Evolutionary conservation across 2,329 filamentous ascomycete species (phyloP).

Genomic region (Immersiporthe knoxdaviesiana): DNA sequence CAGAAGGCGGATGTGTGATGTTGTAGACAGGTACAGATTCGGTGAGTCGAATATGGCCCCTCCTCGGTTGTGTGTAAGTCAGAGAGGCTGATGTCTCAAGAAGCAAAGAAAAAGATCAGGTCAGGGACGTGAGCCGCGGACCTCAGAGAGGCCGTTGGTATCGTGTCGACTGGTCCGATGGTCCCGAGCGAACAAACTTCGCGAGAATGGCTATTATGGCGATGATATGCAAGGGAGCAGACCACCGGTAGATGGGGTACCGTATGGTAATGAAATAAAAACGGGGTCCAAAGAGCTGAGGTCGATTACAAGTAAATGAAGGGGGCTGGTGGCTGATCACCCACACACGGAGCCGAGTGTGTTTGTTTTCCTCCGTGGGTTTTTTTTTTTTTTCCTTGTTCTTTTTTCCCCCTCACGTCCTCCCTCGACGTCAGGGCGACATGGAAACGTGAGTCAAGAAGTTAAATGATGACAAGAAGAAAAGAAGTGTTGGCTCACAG

Average conservation of each 20-base stretch:
- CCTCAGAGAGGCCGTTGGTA: background rate
- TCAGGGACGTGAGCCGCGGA: constrained; percentile 6
- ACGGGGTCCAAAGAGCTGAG: constrained; percentile 13
- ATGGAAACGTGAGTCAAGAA: background rate
- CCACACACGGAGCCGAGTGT: constrained; percentile 6
- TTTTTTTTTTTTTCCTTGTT: too few relatives aligned
- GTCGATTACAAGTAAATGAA: constrained; percentile 23
- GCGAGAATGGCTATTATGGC: background rate
- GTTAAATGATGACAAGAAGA: constrained; percentile 8
- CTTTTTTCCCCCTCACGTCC: background rate
- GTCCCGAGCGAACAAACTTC: background rate
- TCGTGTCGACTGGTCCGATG: constrained; percentile 10
- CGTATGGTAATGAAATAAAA: constrained; percentile 8
- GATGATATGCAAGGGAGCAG: constrained; percentile 9
- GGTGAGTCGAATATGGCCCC: constrained; percentile 10
- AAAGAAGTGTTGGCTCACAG: constrained; percentile 22
- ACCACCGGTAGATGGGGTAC: background rate
- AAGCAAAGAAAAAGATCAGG: background rate
- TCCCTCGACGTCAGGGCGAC: background rate
- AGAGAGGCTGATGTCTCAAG: constrained; percentile 21
- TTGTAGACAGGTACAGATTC: constrained; percentile 10
- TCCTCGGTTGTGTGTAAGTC: constrained; percentile 14
- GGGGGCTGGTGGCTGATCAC: constrained; percentile 16
- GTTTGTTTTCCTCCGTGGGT: background rate
- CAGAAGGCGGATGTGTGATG: background rate